These are phyloP conservation scores for Hanseniaspora sp. DNA, from an alignment of 1,139 yeast species.

Conservation along the genomic window DNA sequence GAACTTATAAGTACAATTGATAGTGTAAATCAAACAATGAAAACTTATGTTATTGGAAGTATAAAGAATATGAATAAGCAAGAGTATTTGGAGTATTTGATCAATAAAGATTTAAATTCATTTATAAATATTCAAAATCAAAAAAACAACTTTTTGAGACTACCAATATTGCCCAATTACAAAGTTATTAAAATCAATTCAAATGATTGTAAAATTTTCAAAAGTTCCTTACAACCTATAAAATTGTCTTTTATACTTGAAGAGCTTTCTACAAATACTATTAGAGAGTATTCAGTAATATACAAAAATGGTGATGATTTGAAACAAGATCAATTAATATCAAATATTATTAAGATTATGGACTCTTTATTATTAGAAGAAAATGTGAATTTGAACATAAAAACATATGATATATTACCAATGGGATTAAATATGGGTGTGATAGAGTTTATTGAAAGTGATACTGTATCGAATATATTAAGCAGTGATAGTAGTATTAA, in stretches of 20 bases:
- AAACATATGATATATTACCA: conserved; percentile 84
- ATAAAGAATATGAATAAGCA: conserved; percentile 17
- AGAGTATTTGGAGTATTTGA: conserved; percentile 15
- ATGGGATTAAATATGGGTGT: conserved; percentile 87
- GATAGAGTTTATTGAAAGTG: conserved; percentile 84
- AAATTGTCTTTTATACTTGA: conserved; percentile 66
- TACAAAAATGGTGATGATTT: conserved; percentile 94
- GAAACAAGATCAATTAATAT: conserved; percentile 90
- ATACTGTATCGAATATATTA: conserved; percentile 73
- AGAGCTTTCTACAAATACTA: conserved; percentile 34
- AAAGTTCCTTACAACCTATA: conserved; percentile 79
- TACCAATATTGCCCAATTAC: conserved; percentile 39
- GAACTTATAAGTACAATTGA: conserved; percentile 32
- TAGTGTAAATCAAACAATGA: background rate
- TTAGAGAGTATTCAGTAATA: conserved; percentile 55
- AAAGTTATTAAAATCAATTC: conserved; percentile 66
- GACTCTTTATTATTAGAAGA: conserved; percentile 80
- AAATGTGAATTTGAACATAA: conserved; percentile 73
- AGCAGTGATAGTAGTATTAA: conserved; percentile 65
- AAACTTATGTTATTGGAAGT: conserved; percentile 2
- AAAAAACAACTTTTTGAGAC: conserved; percentile 44
- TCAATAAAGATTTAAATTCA: conserved; percentile 25
- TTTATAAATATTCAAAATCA: conserved; percentile 31
- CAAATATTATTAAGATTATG: conserved; percentile 85
- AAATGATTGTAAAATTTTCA: conserved; percentile 74